These are phyloP conservation scores for Yamadazyma insecticola DNA, from an alignment of 805 yeast genomes.

Conservation along the genomic window DNA sequence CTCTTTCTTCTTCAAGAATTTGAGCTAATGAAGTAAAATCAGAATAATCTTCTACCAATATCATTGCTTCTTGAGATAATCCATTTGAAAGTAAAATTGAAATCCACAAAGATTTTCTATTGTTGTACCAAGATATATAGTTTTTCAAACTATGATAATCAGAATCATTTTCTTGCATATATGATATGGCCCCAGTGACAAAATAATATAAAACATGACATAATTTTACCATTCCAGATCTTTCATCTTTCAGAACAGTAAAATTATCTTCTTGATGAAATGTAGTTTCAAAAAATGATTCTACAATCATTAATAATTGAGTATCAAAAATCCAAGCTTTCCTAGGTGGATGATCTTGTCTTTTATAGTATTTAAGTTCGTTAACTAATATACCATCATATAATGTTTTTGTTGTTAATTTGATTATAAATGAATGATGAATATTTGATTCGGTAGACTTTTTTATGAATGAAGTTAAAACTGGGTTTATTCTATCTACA, in stretches of 20 bases:
- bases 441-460: constrained; percentile 13
- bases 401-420: constrained; percentile 17
- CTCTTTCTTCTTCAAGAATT: constrained; percentile 33
- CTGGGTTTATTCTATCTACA: constrained; percentile 18
- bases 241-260: constrained; percentile 13
- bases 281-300: constrained; percentile 22
- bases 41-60: constrained; percentile 58
- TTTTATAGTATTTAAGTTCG: constrained; percentile 37
- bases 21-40: constrained; percentile 65
- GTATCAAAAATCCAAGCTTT: constrained; percentile 46
- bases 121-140: constrained; percentile 30
- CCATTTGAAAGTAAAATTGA: constrained; percentile 47
- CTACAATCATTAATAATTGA: constrained; percentile 33
- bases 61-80: constrained; percentile 49
- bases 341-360: constrained; percentile 16
- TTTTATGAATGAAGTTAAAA: constrained; percentile 25
- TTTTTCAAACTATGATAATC: constrained; percentile 21
- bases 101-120: constrained; percentile 50
- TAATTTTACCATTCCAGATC: constrained; percentile 18
- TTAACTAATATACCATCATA: constrained; percentile 31
- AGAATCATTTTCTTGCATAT: constrained; percentile 20
- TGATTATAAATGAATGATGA: constrained; percentile 13
- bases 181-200: constrained; percentile 29
- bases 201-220: constrained; percentile 32
- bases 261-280: constrained; percentile 8